Base-by-base conservation (phyloP, 371 early-diverging fungal species). In the Entomophthora muscae region DNA sequence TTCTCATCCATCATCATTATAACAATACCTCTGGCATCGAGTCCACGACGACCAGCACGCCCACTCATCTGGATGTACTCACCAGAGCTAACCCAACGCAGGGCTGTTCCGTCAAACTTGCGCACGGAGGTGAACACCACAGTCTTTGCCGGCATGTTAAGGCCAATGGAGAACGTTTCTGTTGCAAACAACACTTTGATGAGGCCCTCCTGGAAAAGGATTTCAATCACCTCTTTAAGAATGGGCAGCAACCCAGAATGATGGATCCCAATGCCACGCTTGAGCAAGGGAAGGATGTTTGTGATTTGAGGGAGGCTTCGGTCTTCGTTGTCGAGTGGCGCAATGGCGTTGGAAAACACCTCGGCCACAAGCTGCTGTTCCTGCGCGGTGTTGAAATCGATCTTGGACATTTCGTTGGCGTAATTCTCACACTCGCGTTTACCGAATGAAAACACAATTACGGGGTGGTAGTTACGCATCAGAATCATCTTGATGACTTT, bases 81-180 rank as follows among this genome's bases (percentile, higher is more conserved):
- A 70, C 99, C 99, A 31, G 93, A 88, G 0, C 83, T 75, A 42
- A 99, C 82, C 83, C 91, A 89, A 63, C 99, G 83, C 26, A 72
- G 76, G 32, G 80, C 78, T 64, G 84, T 83, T 62, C 99, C 99
- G 73, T 99, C 99, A 72, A 86, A 99, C 69, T 99, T 99, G 67
- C 89, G 88, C 12, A 98, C 91, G 62, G 85, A 80, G 0, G 99
- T 98, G 70, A 99, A 99, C 1, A 99, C 91, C 17, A 99, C 99
- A 0, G 98, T 98, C 71, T 95, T 95, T 61, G 99, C 99, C 51
- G 99, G 99, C 99, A 99, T 99, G 79, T 99, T 99, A 57, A 99
- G 73, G 54, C 99, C 99, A 71, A 99, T 99, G 3, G 99, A 97
- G 78, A 99, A 99, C 0, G 99, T 99, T 72, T 99, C 99, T 0